These are phyloP conservation scores for Xylaria scruposa DNA, from an alignment of 495 filamentous ascomycete species.

Conservation along the genomic window DNA sequence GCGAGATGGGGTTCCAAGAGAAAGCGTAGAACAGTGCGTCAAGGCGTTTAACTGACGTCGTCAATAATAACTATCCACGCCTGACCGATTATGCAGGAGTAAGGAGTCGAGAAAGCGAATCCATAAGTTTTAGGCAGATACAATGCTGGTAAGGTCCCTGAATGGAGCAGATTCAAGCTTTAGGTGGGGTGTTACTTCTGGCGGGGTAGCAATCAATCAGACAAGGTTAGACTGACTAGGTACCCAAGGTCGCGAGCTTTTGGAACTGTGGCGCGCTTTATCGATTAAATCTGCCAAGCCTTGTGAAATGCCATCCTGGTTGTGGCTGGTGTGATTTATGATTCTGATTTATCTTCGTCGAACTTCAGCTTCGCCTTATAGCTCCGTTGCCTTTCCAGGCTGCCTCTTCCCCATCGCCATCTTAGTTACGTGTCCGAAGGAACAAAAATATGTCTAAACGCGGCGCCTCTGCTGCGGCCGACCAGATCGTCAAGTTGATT, in stretches of 20 bases:
- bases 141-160: not conserved
- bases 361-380: not conserved
- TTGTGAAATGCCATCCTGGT: not conserved
- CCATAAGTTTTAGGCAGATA: not conserved
- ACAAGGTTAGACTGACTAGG: too few relatives aligned
- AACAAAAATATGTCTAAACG: conserved; percentile 75
- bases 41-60: not conserved
- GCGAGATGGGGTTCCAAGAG: not conserved
- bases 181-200: conserved; percentile 5
- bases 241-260: too few relatives aligned
- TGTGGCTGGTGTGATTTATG: conserved; percentile 19
- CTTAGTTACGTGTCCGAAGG: not conserved
- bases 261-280: conserved; percentile 4
- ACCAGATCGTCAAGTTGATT: conserved; percentile 96
- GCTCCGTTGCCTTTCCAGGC: not conserved
- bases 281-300: conserved; percentile 18
- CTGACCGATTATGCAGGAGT: conserved; percentile 20
- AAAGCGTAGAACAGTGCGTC: conserved; percentile 9
- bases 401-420: not conserved
- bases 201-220: conserved; percentile 23
- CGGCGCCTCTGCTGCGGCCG: conserved; percentile 59
- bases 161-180: conserved; percentile 12
- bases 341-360: conserved; percentile 2
- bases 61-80: not conserved
- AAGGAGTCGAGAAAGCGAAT: conserved; percentile 14